These are phyloP conservation scores for Dioszegia crocea DNA, from an alignment of 768 basidiomycete species.

Conservation along the genomic window DNA sequence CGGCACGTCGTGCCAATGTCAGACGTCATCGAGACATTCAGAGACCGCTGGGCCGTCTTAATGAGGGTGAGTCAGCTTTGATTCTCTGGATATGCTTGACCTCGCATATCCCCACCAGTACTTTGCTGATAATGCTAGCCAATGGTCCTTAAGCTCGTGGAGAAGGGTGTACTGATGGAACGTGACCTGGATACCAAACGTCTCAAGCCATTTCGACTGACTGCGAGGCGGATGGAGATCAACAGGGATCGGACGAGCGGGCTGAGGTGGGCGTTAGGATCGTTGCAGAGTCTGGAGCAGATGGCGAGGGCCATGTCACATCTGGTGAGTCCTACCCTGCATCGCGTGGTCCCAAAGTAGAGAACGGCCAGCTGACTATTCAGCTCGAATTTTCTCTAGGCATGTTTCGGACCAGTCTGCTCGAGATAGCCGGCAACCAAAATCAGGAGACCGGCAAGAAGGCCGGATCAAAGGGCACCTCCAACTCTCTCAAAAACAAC, in stretches of 20 bases:
- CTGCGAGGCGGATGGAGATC: conserved; percentile 36
- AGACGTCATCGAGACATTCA: conserved; percentile 62
- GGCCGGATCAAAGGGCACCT: conserved; percentile 26
- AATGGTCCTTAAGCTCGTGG: conserved; percentile 35
- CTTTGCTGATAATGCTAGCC: conserved; percentile 28
- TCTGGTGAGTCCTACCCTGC: conserved; percentile 58
- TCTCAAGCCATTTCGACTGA: conserved; percentile 60
- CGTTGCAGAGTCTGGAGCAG: conserved; percentile 55
- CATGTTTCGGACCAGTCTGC: conserved; percentile 69
- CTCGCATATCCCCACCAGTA: neutral
- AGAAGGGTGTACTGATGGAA: conserved; percentile 37
- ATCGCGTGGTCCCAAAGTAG: too few species aligned
- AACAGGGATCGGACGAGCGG: conserved; percentile 46
- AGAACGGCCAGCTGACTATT: neutral
- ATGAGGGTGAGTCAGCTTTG: conserved; percentile 68
- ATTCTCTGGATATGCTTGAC: neutral
- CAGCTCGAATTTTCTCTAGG: conserved; percentile 77
- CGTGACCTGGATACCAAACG: conserved; percentile 56
- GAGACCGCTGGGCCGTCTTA: conserved; percentile 63
- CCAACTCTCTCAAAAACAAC: conserved; percentile 42
- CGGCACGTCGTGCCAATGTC: conserved; percentile 74
- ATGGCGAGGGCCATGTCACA: conserved; percentile 84
- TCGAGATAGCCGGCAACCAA: conserved; percentile 54
- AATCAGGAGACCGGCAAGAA: conserved; percentile 47
- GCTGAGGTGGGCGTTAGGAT: conserved; percentile 56